A percentile compares a stretch with the other conserved stretches of the same genome.
These are phyloP conservation scores for Balakata baccata DNA, from an alignment of 345 rosid genomes.

Conservation along the genomic window DNA sequence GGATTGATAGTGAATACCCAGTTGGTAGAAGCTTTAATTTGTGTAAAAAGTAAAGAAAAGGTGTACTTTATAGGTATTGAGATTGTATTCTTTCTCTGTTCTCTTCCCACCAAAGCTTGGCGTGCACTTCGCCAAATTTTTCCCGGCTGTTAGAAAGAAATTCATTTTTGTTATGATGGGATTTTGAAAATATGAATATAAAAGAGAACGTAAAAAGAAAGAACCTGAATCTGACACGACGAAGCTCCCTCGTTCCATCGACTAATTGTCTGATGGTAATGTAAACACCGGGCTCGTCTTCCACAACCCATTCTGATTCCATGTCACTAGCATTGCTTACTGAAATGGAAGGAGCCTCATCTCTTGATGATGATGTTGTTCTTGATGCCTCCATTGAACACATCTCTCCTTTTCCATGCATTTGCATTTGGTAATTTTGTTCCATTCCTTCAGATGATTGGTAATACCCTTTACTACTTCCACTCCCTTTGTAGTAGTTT, in stretches of 20 bases:
- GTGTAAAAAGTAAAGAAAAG: no score
- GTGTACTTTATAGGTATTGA: constrained; percentile 58
- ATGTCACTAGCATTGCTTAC: constrained; percentile 89
- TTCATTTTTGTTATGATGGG: no score
- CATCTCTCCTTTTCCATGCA: constrained; percentile 46
- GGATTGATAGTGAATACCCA: no score
- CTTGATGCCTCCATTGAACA: constrained; percentile 63
- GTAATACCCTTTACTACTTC: background rate
- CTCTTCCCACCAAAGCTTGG: constrained; percentile 98
- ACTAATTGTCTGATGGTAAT: constrained; percentile 84
- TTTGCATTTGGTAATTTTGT: constrained; percentile 21
- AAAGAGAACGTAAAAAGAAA: no score
- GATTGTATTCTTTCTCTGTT: constrained; percentile 96
- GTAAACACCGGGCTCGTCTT: constrained; percentile 91
- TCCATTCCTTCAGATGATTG: no score
- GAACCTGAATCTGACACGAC: constrained; percentile 93
- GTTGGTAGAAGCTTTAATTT: no score
- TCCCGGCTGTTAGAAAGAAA: constrained; percentile 61
- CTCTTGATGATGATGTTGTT: constrained; percentile 83
- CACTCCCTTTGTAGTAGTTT: constrained; percentile 54
- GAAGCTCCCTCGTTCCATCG: constrained; percentile 92
- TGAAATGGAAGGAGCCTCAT: constrained; percentile 87
- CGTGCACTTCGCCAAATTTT: constrained; percentile 81
- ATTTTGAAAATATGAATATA: no score
- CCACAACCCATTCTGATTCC: constrained; percentile 89